phyloP scores from a whole-genome alignment of 768 basidiomycete genomes.

The Psilocybe subaeruginosa region DNA sequence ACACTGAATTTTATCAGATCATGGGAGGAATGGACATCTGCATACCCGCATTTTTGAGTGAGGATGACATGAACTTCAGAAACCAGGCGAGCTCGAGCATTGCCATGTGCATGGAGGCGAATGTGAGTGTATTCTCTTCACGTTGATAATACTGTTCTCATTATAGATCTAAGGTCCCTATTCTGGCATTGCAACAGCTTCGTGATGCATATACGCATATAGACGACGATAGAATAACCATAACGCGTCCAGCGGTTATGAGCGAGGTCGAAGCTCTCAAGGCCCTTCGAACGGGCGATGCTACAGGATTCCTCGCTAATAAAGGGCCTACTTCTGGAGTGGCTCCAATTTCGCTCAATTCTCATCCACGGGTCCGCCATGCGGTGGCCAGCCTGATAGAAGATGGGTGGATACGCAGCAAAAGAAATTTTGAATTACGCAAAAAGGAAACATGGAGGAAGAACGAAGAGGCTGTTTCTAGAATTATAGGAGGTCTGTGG shows the following conservation, averaged over 20 bases:
- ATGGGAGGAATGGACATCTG: constrained; percentile 17
- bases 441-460: constrained; percentile 6
- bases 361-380: background rate
- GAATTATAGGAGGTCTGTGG: constrained; percentile 5
- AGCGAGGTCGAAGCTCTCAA: constrained; percentile 15
- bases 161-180: constrained; percentile 8
- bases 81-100: constrained; percentile 17
- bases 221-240: constrained; percentile 10
- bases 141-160: background rate
- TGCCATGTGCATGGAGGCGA: constrained; percentile 15
- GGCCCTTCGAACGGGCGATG: constrained; percentile 10
- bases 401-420: constrained; percentile 9
- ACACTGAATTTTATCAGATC: constrained; percentile 6
- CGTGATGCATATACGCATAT: constrained; percentile 9
- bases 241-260: constrained; percentile 16
- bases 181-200: constrained; percentile 6
- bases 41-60: constrained; percentile 11
- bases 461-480: constrained; percentile 10
- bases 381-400: constrained; percentile 10
- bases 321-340: background rate
- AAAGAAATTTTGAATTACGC: background rate
- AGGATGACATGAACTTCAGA: constrained; percentile 6
- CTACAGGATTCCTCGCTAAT: constrained; percentile 1
- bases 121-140: constrained; percentile 3
- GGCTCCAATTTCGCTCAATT: background rate